Evolutionary conservation across 2,329 filamentous ascomycete species (phyloP).

Genomic region (Penicillium sp.): DNA sequence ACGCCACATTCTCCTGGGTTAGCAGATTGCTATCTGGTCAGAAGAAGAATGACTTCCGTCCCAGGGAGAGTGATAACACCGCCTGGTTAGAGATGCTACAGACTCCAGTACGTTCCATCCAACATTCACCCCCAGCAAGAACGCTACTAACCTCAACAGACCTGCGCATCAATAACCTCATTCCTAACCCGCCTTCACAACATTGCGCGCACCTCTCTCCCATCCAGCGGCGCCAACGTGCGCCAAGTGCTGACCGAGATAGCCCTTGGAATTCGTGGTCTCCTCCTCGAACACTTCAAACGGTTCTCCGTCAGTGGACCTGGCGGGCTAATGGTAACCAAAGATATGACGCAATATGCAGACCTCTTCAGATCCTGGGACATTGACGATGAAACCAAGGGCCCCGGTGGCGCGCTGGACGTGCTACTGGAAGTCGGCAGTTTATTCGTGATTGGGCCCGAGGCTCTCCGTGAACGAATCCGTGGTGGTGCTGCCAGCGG

Average conservation of each 20-base stretch:
- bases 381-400: conserved; percentile 61
- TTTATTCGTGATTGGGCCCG: conserved; percentile 87
- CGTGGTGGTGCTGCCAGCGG: conserved; percentile 56
- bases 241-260: conserved; percentile 81
- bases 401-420: conserved; percentile 64
- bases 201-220: conserved; percentile 64
- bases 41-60: conserved; percentile 86
- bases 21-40: conserved; percentile 70
- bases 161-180: conserved; percentile 75
- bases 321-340: conserved; percentile 90
- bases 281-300: conserved; percentile 90
- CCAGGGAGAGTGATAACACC: conserved; percentile 68
- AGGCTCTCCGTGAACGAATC: conserved; percentile 70
- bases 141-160: conserved; percentile 40
- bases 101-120: conserved; percentile 56
- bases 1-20: conserved; percentile 75
- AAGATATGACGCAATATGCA: conserved; percentile 92
- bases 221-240: conserved; percentile 68
- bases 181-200: conserved; percentile 72
- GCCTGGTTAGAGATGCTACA: conserved; percentile 71
- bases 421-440: conserved; percentile 90
- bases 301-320: conserved; percentile 91
- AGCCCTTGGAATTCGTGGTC: conserved; percentile 70
- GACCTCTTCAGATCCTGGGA: conserved; percentile 82
- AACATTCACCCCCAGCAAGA: neutral